These are phyloP conservation scores for Silene uniflora DNA, from an alignment of 148 eudicot species.

Conservation along the genomic window DNA sequence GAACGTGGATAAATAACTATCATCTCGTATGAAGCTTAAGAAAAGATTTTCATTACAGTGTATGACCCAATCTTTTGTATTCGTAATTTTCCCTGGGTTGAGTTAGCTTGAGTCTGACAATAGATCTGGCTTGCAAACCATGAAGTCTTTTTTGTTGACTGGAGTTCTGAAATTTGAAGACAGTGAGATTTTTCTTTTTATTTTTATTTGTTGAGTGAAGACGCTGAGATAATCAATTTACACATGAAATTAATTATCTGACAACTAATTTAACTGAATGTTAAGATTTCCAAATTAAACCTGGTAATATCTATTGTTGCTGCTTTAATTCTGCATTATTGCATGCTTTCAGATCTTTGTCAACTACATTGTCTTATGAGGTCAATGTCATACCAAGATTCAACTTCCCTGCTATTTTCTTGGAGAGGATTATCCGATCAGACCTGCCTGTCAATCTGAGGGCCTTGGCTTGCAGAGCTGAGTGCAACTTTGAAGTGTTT, in stretches of 20 bases:
- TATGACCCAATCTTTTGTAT: background rate
- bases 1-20: background rate
- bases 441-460: constrained; percentile 97
- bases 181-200: background rate
- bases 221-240: background rate
- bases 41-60: background rate
- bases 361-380: constrained; percentile 71
- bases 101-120: background rate
- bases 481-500: constrained; percentile 50
- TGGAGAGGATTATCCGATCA: constrained; percentile 90
- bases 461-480: constrained; percentile 90
- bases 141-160: background rate
- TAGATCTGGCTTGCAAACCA: background rate
- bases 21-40: background rate
- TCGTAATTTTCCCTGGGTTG: background rate
- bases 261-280: constrained; percentile 7
- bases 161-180: background rate
- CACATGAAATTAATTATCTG: constrained; percentile 1
- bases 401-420: constrained; percentile 89
- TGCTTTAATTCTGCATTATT: constrained; percentile 13
- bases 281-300: background rate
- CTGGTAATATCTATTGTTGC: background rate
- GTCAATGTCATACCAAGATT: constrained; percentile 91
- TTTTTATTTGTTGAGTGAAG: background rate
- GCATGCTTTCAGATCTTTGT: constrained; percentile 41